These are phyloP conservation scores for Yarrowia deformans DNA, from an alignment of 805 yeast genomes.

Conservation along the genomic window DNA sequence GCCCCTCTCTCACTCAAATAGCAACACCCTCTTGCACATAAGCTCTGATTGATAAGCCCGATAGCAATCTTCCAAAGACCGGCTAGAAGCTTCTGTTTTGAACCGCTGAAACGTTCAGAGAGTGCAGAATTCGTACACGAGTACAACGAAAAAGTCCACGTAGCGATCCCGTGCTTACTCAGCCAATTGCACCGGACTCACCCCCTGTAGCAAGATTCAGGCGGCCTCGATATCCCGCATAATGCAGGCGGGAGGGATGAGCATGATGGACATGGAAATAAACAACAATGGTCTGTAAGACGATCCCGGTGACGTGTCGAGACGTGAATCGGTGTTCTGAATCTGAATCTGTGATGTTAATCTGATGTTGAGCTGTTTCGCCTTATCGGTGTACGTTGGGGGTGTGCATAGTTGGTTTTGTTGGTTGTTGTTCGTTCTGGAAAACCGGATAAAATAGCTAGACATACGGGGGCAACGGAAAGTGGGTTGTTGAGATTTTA, in stretches of 20 bases:
- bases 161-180: neutral
- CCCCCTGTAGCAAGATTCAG: neutral
- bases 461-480: too few species aligned
- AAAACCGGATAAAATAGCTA: too few species aligned
- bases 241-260: neutral
- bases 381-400: too few species aligned
- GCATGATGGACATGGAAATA: neutral
- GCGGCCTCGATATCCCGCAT: slow-evolving; percentile 1
- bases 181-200: neutral
- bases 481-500: too few species aligned
- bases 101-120: neutral
- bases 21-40: slow-evolving; percentile 1
- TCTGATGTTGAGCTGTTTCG: too few species aligned
- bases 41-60: neutral
- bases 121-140: neutral
- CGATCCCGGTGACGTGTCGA: too few species aligned
- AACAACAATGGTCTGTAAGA: too few species aligned
- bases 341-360: too few species aligned
- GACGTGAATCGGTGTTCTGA: too few species aligned
- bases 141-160: neutral
- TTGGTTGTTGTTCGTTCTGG: too few species aligned
- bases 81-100: neutral
- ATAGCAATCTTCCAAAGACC: neutral
- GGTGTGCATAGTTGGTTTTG: too few species aligned
- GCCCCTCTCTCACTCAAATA: neutral